These are phyloP conservation scores for Vaccinium macrocarpon DNA, from an alignment of 148 eudicot genomes.

Conservation along the genomic window DNA sequence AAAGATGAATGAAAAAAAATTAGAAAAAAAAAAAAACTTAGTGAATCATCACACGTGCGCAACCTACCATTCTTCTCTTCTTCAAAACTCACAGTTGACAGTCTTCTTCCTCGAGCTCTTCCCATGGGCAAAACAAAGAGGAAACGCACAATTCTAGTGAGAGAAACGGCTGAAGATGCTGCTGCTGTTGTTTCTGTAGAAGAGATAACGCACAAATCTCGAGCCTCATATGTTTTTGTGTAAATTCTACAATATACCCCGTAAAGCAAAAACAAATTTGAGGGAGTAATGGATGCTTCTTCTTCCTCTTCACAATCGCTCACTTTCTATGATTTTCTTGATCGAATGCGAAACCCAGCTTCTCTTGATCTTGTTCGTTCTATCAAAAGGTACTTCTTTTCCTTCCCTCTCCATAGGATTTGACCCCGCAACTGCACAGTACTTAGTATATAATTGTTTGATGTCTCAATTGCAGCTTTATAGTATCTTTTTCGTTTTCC, in stretches of 20 bases:
- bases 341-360: slow-evolving; percentile 28
- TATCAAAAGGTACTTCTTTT: slow-evolving; percentile 21
- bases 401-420: not conserved
- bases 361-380: slow-evolving; percentile 28
- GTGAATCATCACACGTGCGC: slow-evolving; percentile 5
- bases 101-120: not conserved
- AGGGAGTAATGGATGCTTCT: slow-evolving; percentile 12
- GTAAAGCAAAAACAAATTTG: not conserved
- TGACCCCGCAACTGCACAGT: no score
- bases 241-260: no score
- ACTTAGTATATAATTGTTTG: no score
- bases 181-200: not conserved
- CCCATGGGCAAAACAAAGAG: slow-evolving; percentile 8
- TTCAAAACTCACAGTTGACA: no score
- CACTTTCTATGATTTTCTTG: slow-evolving; percentile 26
- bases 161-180: not conserved
- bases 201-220: no score
- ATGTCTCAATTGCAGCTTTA: slow-evolving; percentile 20
- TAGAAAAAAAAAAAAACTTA: not conserved
- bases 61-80: slow-evolving; percentile 12
- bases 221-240: not conserved
- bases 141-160: slow-evolving; percentile 2
- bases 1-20: no score
- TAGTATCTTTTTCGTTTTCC: slow-evolving; percentile 27
- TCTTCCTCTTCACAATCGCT: slow-evolving; percentile 13